phyloP scores from a whole-genome alignment of 257 asterid species.

The Marsdenia floribunda region DNA sequence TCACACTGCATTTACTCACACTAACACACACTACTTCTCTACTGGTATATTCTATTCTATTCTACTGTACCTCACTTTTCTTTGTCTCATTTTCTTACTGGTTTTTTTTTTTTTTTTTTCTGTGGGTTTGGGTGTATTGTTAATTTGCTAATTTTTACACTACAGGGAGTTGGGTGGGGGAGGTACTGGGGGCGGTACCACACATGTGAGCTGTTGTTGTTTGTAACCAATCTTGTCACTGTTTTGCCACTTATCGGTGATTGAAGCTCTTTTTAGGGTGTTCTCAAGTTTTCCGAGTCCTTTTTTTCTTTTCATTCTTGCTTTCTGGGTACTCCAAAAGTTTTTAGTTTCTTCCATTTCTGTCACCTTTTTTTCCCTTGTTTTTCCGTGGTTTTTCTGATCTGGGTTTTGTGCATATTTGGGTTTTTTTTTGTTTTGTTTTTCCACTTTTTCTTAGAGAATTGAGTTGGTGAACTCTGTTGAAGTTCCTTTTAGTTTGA shows the following conservation, averaged over 20 bases:
- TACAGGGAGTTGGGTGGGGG: constrained; percentile 5
- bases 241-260: constrained; percentile 7
- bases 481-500: background rate
- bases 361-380: constrained; percentile 16
- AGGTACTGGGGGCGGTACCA: constrained; percentile 27
- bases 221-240: constrained; percentile 13
- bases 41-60: no score
- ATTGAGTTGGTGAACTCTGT: background rate
- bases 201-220: constrained; percentile 21
- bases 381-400: constrained; percentile 19
- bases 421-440: background rate
- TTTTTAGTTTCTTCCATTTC: constrained; percentile 21
- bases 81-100: constrained; percentile 4
- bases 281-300: background rate
- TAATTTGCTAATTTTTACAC: background rate
- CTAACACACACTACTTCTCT: background rate
- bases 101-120: background rate
- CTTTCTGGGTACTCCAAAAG: constrained; percentile 26
- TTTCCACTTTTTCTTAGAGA: constrained; percentile 22
- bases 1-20: constrained; percentile 2
- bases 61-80: background rate
- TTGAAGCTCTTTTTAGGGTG: constrained; percentile 19
- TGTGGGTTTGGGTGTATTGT: background rate
- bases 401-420: constrained; percentile 33
- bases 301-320: background rate